Percentiles rank a stretch among this genome's conserved stretches.
phyloP scores from a whole-genome alignment of 2,329 filamentous ascomycete genomes.

The Thelonectria rubi region DNA sequence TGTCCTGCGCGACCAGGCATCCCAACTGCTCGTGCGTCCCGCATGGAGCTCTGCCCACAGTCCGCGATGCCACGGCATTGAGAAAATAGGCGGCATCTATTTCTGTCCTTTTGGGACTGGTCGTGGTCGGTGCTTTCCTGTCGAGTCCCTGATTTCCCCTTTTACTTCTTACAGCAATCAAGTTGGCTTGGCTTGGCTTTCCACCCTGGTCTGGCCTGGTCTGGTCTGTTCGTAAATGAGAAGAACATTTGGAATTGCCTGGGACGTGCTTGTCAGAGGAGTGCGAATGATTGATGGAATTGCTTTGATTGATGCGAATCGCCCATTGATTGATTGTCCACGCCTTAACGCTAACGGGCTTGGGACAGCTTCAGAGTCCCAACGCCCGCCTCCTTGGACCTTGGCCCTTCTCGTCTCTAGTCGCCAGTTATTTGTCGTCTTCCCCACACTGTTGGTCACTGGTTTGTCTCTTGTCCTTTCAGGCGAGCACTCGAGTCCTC shows the following conservation, averaged over 20 bases:
- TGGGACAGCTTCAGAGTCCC: constrained; percentile 2
- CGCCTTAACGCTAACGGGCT: neutral
- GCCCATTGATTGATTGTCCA: constrained; percentile 5
- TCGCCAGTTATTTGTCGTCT: constrained; percentile 5
- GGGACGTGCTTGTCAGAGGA: neutral
- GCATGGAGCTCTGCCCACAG: constrained; percentile 6
- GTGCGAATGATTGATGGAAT: neutral
- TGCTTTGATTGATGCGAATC: neutral
- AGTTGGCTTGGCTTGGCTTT: neutral
- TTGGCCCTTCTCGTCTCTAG: neutral
- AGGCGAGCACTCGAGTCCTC: constrained; percentile 9
- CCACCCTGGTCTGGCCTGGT: neutral
- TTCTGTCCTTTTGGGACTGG: constrained; percentile 13
- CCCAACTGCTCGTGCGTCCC: constrained; percentile 9
- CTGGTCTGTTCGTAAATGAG: neutral
- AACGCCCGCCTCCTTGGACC: constrained; percentile 1
- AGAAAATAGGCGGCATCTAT: constrained; percentile 19
- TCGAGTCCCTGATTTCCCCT: constrained; percentile 17
- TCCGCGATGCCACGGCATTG: constrained; percentile 28
- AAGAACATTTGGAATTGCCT: neutral
- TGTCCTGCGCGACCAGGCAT: neutral
- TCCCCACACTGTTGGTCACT: constrained; percentile 19
- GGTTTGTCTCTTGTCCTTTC: constrained; percentile 20
- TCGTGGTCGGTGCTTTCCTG: constrained; percentile 13
- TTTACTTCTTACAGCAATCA: neutral